Conservation (phyloP, 176 grass and related monocot genomes). For the Bonia amplexicaulis region DNA sequence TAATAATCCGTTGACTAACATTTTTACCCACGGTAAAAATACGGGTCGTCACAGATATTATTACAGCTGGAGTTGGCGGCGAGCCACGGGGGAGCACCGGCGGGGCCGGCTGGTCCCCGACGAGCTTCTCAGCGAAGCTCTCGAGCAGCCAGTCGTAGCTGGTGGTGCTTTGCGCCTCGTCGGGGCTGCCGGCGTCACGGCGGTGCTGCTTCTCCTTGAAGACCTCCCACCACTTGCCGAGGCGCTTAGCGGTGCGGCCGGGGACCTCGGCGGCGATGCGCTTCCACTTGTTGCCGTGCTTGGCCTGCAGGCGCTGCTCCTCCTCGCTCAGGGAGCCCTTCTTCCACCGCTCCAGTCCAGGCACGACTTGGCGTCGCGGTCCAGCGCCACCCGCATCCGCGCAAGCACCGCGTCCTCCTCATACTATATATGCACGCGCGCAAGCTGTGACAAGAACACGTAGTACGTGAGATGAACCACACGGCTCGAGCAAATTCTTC, state of each 20-base stretch:
- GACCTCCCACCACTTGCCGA: slow-evolving; percentile 99
- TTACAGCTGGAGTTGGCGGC: background rate
- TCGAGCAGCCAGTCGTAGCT: slow-evolving; percentile 82
- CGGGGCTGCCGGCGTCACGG: slow-evolving; percentile 18
- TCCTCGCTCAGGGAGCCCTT: slow-evolving; percentile 87
- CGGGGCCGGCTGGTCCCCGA: slow-evolving; percentile 49
- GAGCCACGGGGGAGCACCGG: slow-evolving; percentile 70
- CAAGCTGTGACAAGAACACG: no score
- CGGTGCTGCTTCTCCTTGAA: slow-evolving; percentile 91
- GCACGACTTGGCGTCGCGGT: slow-evolving; percentile 93
- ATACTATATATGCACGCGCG: background rate
- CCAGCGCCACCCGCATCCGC: slow-evolving; percentile 67
- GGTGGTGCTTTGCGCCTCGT: slow-evolving; percentile 6
- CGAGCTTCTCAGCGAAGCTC: slow-evolving; percentile 89
- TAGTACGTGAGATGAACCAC: no score
- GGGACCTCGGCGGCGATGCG: slow-evolving; percentile 86
- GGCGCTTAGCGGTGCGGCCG: slow-evolving; percentile 63
- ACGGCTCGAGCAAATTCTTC: no score
- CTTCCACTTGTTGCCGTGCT: slow-evolving; percentile 99
- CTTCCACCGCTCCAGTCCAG: slow-evolving; percentile 91
- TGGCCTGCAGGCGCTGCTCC: slow-evolving; percentile 84
- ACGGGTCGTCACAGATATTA: no score
- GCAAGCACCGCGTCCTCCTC: slow-evolving; percentile 89
- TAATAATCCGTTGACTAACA: no score
- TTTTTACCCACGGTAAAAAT: no score